A percentile compares a stretch with the other conserved stretches of the same genome.
Conservation (phyloP, 352 stramenopile species). For the Globisporangium canariense region DNA sequence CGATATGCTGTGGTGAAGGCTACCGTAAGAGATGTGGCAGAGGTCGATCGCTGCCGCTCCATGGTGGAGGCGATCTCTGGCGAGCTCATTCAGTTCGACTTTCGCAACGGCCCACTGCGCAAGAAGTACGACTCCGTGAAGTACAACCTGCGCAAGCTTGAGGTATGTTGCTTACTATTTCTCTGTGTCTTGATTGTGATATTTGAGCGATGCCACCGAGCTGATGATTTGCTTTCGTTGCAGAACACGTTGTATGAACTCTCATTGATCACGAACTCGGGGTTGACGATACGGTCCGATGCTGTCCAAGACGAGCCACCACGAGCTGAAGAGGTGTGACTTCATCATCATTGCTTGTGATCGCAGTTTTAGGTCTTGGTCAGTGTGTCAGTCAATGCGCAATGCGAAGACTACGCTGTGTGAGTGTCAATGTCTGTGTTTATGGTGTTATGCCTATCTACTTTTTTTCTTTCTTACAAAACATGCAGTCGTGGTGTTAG, state of each 20-base stretch:
- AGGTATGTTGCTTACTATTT: constrained; percentile 40
- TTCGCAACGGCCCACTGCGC: constrained; percentile 90
- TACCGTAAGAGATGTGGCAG: constrained; percentile 76
- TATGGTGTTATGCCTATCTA: background rate
- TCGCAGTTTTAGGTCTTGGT: background rate
- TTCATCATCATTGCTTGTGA: background rate
- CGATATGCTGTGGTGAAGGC: constrained; percentile 88
- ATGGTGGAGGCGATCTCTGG: constrained; percentile 88
- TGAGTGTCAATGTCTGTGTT: constrained; percentile 3
- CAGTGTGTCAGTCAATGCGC: background rate
- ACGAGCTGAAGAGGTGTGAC: constrained; percentile 2
- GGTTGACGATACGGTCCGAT: constrained; percentile 45
- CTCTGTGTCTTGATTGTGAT: background rate
- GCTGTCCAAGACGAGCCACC: constrained; percentile 17
- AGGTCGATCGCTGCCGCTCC: constrained; percentile 75
- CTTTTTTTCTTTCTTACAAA: constrained; percentile 9
- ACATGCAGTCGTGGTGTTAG: constrained; percentile 10
- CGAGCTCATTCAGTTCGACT: constrained; percentile 93
- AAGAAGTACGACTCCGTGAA: constrained; percentile 95
- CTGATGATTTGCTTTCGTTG: background rate
- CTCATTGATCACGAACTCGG: constrained; percentile 72
- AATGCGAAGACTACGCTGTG: background rate
- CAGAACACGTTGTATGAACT: constrained; percentile 95
- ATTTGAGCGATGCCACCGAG: background rate
- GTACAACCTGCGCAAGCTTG: constrained; percentile 92